These are phyloP conservation scores for Mimosa pudica DNA, from an alignment of 306 rosid genomes.

Conservation along the genomic window DNA sequence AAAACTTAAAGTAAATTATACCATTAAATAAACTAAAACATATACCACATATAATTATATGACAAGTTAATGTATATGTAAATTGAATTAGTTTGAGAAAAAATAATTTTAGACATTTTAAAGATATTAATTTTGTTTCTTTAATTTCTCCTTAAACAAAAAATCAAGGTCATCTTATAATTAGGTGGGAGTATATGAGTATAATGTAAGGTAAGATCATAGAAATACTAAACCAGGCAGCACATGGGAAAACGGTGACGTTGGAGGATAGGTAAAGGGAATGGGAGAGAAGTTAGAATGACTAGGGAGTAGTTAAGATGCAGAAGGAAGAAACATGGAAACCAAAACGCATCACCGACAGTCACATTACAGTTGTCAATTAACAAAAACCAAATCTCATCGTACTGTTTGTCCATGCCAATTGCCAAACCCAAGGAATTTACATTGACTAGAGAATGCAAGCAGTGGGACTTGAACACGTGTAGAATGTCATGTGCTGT, in stretches of 20 bases:
- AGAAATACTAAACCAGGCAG: not conserved
- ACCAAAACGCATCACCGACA: slow-evolving; percentile 38
- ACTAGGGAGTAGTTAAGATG: not conserved
- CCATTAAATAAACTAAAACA: no score
- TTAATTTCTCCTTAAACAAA: no score
- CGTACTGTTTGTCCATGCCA: not conserved
- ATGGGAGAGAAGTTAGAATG: not conserved
- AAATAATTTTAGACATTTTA: no score
- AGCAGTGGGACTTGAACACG: not conserved
- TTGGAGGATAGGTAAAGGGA: not conserved
- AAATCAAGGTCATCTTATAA: no score
- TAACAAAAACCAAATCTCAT: slow-evolving; percentile 17
- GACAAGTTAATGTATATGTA: no score
- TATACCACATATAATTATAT: no score
- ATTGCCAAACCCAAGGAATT: not conserved
- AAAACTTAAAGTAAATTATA: no score
- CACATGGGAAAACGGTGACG: not conserved
- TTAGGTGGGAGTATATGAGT: no score
- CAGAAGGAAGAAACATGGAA: slow-evolving; percentile 6
- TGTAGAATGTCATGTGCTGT: not conserved
- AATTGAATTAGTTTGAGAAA: no score
- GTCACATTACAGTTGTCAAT: slow-evolving; percentile 66
- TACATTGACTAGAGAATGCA: no score
- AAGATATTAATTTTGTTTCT: no score
- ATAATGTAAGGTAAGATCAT: no score